Percentiles rank a stretch among this genome's conserved stretches.
phyloP scores from a whole-genome alignment of 768 basidiomycete genomes.

The Naganishia kalamii region DNA sequence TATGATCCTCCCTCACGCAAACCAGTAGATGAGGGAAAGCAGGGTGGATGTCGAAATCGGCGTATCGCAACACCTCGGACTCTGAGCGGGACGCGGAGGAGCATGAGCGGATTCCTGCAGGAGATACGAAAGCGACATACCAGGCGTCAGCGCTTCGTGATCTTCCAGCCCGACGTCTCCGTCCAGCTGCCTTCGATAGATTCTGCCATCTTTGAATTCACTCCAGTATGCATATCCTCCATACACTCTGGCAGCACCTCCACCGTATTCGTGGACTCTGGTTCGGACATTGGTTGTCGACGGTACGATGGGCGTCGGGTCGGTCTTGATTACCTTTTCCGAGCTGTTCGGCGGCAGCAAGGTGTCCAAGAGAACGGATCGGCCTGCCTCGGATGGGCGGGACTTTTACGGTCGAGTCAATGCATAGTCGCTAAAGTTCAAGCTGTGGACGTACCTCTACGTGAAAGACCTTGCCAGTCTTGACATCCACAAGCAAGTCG shows the following conservation, averaged over 20 bases:
- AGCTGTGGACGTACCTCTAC: conserved; percentile 42
- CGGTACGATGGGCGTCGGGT: not conserved
- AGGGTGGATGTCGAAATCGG: conserved; percentile 60
- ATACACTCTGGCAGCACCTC: conserved; percentile 56
- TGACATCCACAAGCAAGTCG: conserved; percentile 56
- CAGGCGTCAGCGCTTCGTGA: conserved; percentile 57
- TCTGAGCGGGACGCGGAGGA: conserved; percentile 41
- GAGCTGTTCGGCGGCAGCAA: conserved; percentile 26
- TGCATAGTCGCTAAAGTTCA: no score
- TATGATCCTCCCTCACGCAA: conserved; percentile 67
- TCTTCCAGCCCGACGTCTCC: conserved; percentile 30
- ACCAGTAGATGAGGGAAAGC: conserved; percentile 54
- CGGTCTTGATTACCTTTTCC: conserved; percentile 49
- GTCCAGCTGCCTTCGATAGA: conserved; percentile 48
- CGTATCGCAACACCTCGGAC: conserved; percentile 57
- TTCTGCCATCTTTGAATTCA: conserved; percentile 53
- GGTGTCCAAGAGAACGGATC: conserved; percentile 57
- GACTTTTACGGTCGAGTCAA: conserved; percentile 42
- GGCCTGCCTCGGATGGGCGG: conserved; percentile 56
- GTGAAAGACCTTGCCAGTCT: conserved; percentile 52
- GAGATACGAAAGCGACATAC: conserved; percentile 47
- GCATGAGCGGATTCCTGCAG: conserved; percentile 17
- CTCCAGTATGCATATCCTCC: conserved; percentile 58
- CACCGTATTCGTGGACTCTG: conserved; percentile 67
- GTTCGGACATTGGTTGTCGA: conserved; percentile 13